Evolutionary conservation across 1,284 basidiomycete genomes (phyloP).

Genomic region (Rhodotorula sp.): DNA sequence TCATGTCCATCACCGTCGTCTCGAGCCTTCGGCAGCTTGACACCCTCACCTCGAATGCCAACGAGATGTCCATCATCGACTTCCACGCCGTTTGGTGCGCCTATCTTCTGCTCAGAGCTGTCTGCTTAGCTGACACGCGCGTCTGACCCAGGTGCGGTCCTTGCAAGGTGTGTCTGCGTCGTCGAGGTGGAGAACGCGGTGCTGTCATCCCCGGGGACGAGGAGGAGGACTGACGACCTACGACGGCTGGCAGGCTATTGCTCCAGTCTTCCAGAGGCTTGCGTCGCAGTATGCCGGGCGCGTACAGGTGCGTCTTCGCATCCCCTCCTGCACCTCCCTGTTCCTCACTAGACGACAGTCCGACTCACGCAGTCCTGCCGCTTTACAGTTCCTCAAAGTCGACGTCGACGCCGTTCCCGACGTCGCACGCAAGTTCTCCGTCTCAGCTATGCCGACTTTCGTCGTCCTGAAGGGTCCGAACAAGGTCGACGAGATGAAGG

Average conservation of each 20-base stretch:
- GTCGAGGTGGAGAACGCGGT: not conserved
- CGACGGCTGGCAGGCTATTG: constrained; percentile 29
- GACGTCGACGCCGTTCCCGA: constrained; percentile 42
- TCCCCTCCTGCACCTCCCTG: not conserved
- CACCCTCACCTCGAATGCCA: constrained; percentile 5
- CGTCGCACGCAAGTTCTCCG: constrained; percentile 33
- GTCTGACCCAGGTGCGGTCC: constrained; percentile 11
- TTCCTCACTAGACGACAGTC: not conserved
- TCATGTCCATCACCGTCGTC: constrained; percentile 27
- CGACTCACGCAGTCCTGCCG: not conserved
- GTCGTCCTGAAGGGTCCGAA: constrained; percentile 15
- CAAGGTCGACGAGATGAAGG: constrained; percentile 41
- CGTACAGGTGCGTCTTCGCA: constrained; percentile 16
- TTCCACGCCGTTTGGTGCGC: constrained; percentile 27
- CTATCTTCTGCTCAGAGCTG: no score
- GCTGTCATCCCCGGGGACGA: no score
- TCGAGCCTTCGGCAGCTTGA: constrained; percentile 15
- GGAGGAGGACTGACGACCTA: not conserved
- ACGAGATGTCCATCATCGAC: constrained; percentile 28
- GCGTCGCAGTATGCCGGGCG: constrained; percentile 24
- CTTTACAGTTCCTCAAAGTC: constrained; percentile 40
- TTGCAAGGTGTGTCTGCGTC: constrained; percentile 3
- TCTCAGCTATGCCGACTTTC: constrained; percentile 41
- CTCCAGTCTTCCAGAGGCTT: constrained; percentile 35
- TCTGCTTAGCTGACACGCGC: not conserved